Evolutionary conservation across 164 flowering plant species (phyloP), one percentile per base, ranked within the genome.

Genomic region (Liriodendron chinense): DNA sequence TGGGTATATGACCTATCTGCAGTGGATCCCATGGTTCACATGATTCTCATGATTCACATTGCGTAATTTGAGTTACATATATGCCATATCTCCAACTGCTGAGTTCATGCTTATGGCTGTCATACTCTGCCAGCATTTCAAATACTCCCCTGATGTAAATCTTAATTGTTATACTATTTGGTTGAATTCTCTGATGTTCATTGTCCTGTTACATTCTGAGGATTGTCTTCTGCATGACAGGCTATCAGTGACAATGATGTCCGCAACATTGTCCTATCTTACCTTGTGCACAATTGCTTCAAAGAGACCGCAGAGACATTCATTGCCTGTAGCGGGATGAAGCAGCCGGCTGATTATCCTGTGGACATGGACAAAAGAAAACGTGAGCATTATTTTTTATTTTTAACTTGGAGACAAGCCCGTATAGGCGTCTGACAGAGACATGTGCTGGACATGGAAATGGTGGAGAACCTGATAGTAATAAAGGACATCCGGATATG

Each of bases 341-440:
- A 88, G 78, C 90, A 81, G 78, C 87, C 97, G 71, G 83, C 81
- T 56, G 85, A 82, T 82, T 86, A 76, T 84, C 87, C 89, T 26
- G 91, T 90, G 76, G 91, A 89, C 78, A 94, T 94, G 88, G 99
- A 92, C 79, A 91, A 87, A 84, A 85, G 99, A 82, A 96, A 96
- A 87, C 78, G 99, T 96, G 84, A 73, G 93, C 77, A 23, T 47
- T 71, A 10, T 63, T 67, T 24, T 57, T 71, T 22, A 7, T 49
- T n/a, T n/a, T n/a, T n/a, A 49, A 57, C 8, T 69, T 28, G 49
- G 65, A 68, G 53, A 72, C 13, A 53, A 53, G 13, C 13, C 16
- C 18, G 9, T 53, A 53, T 16, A 53, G 59, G 1, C 59, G 18
- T 12, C 18, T 0, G 59, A 0, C 18, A 53, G 16, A 53, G n/a